Conservation (phyloP, 2,329 filamentous ascomycete genomes). For the Chalaropsis ovoidea region DNA sequence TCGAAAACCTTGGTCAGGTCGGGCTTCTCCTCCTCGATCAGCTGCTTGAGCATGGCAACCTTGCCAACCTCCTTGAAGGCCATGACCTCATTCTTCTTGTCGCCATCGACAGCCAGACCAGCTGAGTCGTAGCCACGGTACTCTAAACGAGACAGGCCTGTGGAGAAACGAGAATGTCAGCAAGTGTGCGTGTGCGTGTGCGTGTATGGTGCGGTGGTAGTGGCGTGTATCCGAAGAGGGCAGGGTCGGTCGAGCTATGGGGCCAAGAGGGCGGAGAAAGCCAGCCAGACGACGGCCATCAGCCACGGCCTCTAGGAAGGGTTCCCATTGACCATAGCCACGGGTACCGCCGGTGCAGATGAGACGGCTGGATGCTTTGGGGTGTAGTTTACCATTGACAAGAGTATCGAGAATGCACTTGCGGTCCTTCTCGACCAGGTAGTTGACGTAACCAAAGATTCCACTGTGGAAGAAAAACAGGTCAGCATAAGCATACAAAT, state of each 20-base stretch:
- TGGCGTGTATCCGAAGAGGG: not conserved
- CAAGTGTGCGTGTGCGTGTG: no score
- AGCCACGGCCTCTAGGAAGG: not conserved
- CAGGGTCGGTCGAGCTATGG: not conserved
- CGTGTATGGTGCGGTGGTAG: not conserved
- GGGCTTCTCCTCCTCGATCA: constrained; percentile 73
- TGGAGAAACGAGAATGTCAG: constrained; percentile 4
- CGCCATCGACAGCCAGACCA: constrained; percentile 86
- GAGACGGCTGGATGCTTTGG: not conserved
- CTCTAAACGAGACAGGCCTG: constrained; percentile 88
- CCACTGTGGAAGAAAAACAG: constrained; percentile 47
- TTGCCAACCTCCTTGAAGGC: constrained; percentile 99
- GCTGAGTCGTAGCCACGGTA: constrained; percentile 98
- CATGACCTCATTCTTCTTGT: constrained; percentile 97
- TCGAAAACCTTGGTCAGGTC: constrained; percentile 91
- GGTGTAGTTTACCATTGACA: constrained; percentile 66
- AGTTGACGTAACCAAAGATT: constrained; percentile 98
- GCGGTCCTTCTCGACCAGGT: constrained; percentile 96
- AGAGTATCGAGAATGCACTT: constrained; percentile 93
- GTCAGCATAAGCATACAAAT: constrained; percentile 19
- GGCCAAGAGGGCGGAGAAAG: not conserved
- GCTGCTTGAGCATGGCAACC: constrained; percentile 88
- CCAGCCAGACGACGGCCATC: no score
- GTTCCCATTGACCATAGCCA: not conserved
- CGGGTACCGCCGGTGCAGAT: not conserved